These are phyloP conservation scores for Nasturtium officinale DNA, from an alignment of 345 rosid genomes.

Conservation along the genomic window DNA sequence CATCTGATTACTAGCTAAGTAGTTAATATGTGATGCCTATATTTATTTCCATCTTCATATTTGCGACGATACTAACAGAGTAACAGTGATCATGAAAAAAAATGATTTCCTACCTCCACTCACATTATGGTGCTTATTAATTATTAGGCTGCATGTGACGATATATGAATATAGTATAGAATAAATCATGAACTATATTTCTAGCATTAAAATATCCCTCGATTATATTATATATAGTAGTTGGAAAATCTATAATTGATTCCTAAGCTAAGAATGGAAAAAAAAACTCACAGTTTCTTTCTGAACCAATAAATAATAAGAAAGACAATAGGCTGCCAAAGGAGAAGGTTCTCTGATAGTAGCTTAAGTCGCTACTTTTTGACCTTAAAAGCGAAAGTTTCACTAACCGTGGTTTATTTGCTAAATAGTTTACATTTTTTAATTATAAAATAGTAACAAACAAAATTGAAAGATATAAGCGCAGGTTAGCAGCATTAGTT, in stretches of 20 bases:
- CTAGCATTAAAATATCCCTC: not conserved
- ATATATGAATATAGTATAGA: not conserved
- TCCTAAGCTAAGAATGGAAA: conserved; percentile 4
- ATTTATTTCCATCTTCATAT: not conserved
- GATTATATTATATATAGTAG: not conserved
- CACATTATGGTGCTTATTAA: conserved; percentile 19
- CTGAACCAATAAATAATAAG: not conserved
- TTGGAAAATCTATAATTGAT: conserved; percentile 5
- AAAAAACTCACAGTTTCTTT: not conserved
- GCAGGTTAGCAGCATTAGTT: not conserved
- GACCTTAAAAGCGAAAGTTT: not conserved
- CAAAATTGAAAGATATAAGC: not conserved
- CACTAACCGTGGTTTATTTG: not conserved
- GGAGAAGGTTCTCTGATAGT: conserved; percentile 27
- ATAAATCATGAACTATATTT: not conserved
- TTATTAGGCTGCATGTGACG: conserved; percentile 29
- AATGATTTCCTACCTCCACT: conserved; percentile 29
- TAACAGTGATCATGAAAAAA: conserved; percentile 11
- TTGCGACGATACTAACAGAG: not conserved
- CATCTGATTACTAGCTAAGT: not conserved
- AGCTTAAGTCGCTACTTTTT: not conserved
- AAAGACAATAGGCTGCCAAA: conserved; percentile 17
- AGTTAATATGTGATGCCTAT: not conserved
- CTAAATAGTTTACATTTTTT: not conserved
- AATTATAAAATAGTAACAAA: not conserved